Evolutionary conservation across 2,329 filamentous ascomycete genomes (phyloP).

Genomic region (Diaporthe ampelina): DNA sequence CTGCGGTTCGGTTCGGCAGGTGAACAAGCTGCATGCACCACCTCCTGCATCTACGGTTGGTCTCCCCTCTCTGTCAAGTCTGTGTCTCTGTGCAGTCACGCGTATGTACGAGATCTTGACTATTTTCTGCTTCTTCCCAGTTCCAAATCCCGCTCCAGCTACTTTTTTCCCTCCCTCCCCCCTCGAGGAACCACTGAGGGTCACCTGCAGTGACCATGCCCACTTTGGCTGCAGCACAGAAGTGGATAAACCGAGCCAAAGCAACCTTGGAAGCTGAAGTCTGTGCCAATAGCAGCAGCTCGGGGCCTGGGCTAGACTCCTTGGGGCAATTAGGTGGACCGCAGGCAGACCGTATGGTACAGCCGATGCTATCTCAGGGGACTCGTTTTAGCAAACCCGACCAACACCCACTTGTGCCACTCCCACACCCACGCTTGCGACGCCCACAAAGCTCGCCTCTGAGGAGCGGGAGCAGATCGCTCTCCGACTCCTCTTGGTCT

Average conservation of each 20-base stretch:
- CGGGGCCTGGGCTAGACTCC: slow-evolving; percentile 11
- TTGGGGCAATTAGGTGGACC: not conserved
- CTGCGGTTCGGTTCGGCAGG: not conserved
- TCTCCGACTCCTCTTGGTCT: not conserved
- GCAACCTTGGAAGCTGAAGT: slow-evolving; percentile 28
- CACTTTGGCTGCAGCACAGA: slow-evolving; percentile 15
- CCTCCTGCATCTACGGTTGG: slow-evolving; percentile 4
- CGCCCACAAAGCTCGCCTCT: not conserved
- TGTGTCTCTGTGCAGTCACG: not conserved
- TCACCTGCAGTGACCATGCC: slow-evolving; percentile 25
- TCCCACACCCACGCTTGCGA: not conserved
- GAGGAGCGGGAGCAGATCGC: slow-evolving; percentile 5
- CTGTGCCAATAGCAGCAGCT: slow-evolving; percentile 26
- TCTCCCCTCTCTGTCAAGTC: not conserved
- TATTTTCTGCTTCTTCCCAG: slow-evolving; percentile 12
- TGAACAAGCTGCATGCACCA: not conserved
- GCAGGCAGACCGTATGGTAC: not conserved
- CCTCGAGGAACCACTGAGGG: not conserved
- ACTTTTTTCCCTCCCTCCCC: not conserved
- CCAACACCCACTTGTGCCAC: not conserved
- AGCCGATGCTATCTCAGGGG: slow-evolving; percentile 26
- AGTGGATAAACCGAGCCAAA: slow-evolving; percentile 24
- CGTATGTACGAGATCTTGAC: no score
- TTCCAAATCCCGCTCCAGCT: slow-evolving; percentile 1
- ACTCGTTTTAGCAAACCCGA: slow-evolving; percentile 17